phyloP scores from a whole-genome alignment of 371 early-diverging fungal species.

The Mucor irregularis region DNA sequence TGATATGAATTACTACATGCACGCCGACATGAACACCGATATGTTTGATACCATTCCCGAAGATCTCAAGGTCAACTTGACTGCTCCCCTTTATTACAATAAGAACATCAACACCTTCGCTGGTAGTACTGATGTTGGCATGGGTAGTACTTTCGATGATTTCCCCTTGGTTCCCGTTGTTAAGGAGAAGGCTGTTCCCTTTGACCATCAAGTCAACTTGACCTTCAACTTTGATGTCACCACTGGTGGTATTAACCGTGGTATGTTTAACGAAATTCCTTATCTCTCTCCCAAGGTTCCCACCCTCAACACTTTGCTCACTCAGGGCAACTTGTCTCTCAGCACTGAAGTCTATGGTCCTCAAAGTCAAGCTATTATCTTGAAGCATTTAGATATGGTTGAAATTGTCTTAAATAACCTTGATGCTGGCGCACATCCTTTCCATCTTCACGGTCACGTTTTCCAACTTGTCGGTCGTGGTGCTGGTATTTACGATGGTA shows the following conservation, averaged over 20 bases:
- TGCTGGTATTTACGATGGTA: slow-evolving; percentile 43
- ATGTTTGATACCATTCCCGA: slow-evolving; percentile 71
- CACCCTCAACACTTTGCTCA: slow-evolving; percentile 65
- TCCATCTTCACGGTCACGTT: slow-evolving; percentile 66
- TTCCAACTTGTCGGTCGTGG: slow-evolving; percentile 62
- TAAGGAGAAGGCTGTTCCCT: slow-evolving; percentile 34
- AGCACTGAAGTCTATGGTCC: slow-evolving; percentile 66
- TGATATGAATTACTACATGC: slow-evolving; percentile 63
- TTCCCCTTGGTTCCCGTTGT: slow-evolving; percentile 44
- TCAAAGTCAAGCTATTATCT: slow-evolving; percentile 50
- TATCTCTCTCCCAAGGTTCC: slow-evolving; percentile 72
- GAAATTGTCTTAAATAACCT: slow-evolving; percentile 66
- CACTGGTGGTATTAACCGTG: slow-evolving; percentile 78
- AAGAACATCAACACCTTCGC: slow-evolving; percentile 34
- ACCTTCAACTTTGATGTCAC: slow-evolving; percentile 65
- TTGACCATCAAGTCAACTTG: slow-evolving; percentile 56
- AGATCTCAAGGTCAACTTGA: slow-evolving; percentile 32
- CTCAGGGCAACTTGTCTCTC: slow-evolving; percentile 56
- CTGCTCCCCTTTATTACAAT: slow-evolving; percentile 56
- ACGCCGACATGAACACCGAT: slow-evolving; percentile 69
- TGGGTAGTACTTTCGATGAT: slow-evolving; percentile 52
- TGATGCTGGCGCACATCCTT: slow-evolving; percentile 41
- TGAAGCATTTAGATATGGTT: slow-evolving; percentile 53
- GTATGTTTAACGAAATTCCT: slow-evolving; percentile 79
- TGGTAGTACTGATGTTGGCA: slow-evolving; percentile 33